Evolutionary conservation across 108 stramenopile species (phyloP).

Genomic region (Pinguiococcus pyrenoidosus): DNA sequence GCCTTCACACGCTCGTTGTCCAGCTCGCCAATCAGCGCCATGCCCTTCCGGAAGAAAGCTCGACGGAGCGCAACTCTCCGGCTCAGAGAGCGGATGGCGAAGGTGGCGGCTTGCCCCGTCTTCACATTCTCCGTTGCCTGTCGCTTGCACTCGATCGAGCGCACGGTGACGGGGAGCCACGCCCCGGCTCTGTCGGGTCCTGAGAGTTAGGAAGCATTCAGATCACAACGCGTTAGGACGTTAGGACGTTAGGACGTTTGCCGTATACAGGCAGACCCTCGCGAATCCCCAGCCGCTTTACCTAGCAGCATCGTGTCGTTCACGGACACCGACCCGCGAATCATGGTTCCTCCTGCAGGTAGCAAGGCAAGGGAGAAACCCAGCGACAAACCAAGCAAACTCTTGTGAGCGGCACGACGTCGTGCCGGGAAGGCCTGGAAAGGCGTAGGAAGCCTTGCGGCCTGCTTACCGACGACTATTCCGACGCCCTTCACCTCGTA

Average conservation of each 20-base stretch:
- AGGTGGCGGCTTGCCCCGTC: constrained; percentile 36
- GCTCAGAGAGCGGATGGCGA: constrained; percentile 37
- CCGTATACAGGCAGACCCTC: too few species aligned
- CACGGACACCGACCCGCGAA: constrained; percentile 18
- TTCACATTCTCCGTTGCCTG: constrained; percentile 30
- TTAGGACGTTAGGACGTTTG: too few species aligned
- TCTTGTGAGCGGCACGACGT: too few species aligned
- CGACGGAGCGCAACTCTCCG: constrained; percentile 16
- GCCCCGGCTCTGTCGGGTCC: constrained; percentile 41
- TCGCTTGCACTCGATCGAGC: constrained; percentile 34
- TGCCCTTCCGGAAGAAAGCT: constrained; percentile 37
- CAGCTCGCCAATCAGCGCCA: constrained; percentile 21
- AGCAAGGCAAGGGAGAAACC: too few species aligned
- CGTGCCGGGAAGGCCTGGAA: too few species aligned
- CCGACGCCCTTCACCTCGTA: constrained; percentile 51
- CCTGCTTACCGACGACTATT: constrained; percentile 45
- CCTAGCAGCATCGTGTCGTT: constrained; percentile 36
- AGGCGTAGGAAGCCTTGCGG: too few species aligned
- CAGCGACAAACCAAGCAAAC: too few species aligned
- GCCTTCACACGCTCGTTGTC: not conserved
- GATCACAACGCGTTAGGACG: too few species aligned
- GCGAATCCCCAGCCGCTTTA: too few species aligned
- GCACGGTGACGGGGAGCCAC: constrained; percentile 34
- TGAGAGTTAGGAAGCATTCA: too few species aligned
- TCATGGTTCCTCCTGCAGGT: constrained; percentile 46